Base-by-base conservation (phyloP, 2,329 filamentous ascomycete genomes). In the Tolypocladium endophyticum region DNA sequence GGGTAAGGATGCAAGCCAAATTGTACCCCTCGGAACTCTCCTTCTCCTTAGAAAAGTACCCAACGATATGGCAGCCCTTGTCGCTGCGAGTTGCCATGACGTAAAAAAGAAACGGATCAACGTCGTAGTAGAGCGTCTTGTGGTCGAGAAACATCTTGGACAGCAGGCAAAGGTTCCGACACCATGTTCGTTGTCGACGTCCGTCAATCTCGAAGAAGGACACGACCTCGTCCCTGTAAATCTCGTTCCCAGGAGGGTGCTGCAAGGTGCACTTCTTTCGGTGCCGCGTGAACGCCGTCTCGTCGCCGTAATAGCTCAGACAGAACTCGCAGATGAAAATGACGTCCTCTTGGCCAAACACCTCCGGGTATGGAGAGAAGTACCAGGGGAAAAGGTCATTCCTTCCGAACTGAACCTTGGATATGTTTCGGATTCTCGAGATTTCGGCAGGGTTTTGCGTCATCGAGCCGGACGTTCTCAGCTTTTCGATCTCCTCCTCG, bases 41-140 rank as follows among this genome's bases (percentile, higher is more conserved):
- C 67, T 99, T 99, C 73, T 99, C 94, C 72, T 99, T 99, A 59
- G 90, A 96, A 74, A 99, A 99, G 71, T 97, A 99, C n/a, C 94
- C 94, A n/a, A 99, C 90, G 56, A 99, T 83, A 70, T 97, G 94
- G 68, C 89, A 94, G 18, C 94, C 94, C 67, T 92, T 87, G 56
- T 96, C 91, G 64, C 92, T 90, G 65, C 89, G 86, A 47, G 87
- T 88, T 33, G 90, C 90, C 93, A 99, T 97, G 73, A 96, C 93
- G 75, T 99, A 99, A 78, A 99, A 99, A 41, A 99, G 77, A 71
- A 99, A 99, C 0, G 94, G 94, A 64, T 99, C 94, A n/a, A 99
- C 94, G 68, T 99, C 94, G 77, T 99, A 99, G 78, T 97, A 99
- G 9, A 99, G 85, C 6, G 94, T 97, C 75, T 99, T 99, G 73